Percentiles rank a stretch among this genome's conserved stretches.
phyloP scores from a whole-genome alignment of 129 eudicot species.

The Arctium minus region DNA sequence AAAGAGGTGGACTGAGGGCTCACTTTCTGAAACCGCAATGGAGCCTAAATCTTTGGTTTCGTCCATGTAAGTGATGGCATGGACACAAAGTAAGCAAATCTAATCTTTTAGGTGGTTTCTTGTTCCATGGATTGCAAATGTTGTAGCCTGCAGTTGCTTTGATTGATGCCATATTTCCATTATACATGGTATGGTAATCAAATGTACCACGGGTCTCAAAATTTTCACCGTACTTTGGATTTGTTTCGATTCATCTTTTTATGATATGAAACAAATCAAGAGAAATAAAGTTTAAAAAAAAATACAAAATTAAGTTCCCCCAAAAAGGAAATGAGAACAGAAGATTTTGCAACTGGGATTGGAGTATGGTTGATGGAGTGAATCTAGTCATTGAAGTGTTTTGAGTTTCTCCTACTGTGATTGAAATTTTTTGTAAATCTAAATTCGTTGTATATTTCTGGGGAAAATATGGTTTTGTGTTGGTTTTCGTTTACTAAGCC shows the following conservation, averaged over 20 bases:
- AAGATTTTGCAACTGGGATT: no score
- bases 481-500: no score
- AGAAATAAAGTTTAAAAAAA: no score
- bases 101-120: background rate
- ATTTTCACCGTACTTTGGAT: background rate
- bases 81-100: background rate
- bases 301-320: background rate
- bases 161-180: background rate
- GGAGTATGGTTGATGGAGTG: no score
- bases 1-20: conserved; percentile 49
- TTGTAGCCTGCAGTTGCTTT: background rate
- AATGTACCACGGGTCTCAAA: background rate
- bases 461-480: no score
- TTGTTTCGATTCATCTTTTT: background rate
- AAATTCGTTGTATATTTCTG: no score
- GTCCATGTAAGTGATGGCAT: background rate
- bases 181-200: background rate
- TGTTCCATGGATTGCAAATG: conserved; percentile 12
- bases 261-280: no score
- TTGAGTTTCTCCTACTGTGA: no score
- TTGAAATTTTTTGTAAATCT: no score
- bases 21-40: conserved; percentile 9
- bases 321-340: no score
- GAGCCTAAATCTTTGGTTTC: conserved; percentile 10
- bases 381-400: no score